Evolutionary conservation across 306 rosid species (phyloP), one percentile per base, ranked within the genome.

Genomic region (Cucurbita pepo): DNA sequence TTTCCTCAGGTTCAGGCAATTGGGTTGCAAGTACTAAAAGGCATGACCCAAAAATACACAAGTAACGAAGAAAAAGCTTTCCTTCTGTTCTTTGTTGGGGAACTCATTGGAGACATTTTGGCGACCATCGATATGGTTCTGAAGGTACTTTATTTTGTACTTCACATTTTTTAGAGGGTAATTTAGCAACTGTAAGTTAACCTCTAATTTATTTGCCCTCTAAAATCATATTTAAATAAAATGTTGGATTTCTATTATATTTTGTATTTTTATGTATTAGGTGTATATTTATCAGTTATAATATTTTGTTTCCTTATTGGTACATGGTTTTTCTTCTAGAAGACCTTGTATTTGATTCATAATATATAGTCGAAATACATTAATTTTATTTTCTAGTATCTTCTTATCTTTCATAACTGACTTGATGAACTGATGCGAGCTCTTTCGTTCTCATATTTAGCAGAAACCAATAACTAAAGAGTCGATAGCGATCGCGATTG

Each of bases 11-110:
- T 90, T 80, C 91, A 86, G 76, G 82, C 82, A 75, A 86, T 89
- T 75, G 96, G 95, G 61, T 79, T 94, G 81, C 96, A 89, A 87
- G 89, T 89, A 82, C 86, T 94, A 41, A 94, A 86, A 75, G 77
- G 81, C 72, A 80, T 82, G 82, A 77, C 89, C 37, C 97, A 89
- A 73, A 94, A 43, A 83, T 69, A 77, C 65, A 79, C 80, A 55
- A 78, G 56, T 84, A 73, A 50, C 18, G 96, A 89, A 52, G 96
- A 89, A 63, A 78, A 73, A 56, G 60, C 82, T 73, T 87, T 87
- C 78, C 58, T 85, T 75, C 72, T 87, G 83, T 86, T 89, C 73
- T 83, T 94, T 74, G 87, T 77, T 76, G 98, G 94, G 71, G 98
- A 94, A 82, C 85, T 85, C 67, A 76, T 87, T 38, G 19, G 70